Base-by-base conservation (phyloP, 495 filamentous ascomycete genomes). In the Annulohypoxylon stygium region DNA sequence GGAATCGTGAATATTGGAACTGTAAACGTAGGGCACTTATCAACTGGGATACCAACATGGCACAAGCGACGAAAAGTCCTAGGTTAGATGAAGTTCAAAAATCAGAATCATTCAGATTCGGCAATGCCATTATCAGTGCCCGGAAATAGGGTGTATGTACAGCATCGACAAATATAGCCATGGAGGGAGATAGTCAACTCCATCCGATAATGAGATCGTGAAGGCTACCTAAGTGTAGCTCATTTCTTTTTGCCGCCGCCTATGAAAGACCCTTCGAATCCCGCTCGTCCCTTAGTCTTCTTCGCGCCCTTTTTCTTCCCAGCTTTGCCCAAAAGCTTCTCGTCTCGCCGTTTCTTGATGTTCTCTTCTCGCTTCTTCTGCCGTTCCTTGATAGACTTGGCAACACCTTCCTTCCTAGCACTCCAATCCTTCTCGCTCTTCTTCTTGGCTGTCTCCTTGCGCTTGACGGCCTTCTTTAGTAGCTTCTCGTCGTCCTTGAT, bases 211-310 rank as follows among this genome's bases (percentile, higher is more conserved):
- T 39, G 14, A 20, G 20, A 20, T 20, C 1, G 61, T 54, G 7
- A 43, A 37, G 2, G 12, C 23, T 37, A 54, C 26, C 16, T 18
- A 23, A 51, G 57, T 6, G 58, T 51, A 43, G 12, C 36, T 77
- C 63, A 78, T 71, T 77, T 81, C 60, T 79, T 74, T 72, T 81
- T 81, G 45, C 75, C 73, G 25, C 83, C 81, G 9, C 83, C 85
- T 76, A 92, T 93, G 79, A 97, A 95, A 71, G 91, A 91, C n/a
- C 95, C 96, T 81, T 98, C 97, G 78, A 97, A 97, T 4, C 96
- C 95, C 4, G 95, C 91, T 70, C 93, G 78, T 30, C 83, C 85
- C 81, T 92, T 84, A 63, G 80, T 87, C 73, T 87, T 87, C 72
- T 86, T 86, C 26, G 74, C 76, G 67, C 80, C 71, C 81, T 88